Evolutionary conservation across 192 early-diverging fungal genomes (phyloP), one percentile per base, ranked within the genome.

Genomic region (Phycomyces blakesleeanus): DNA sequence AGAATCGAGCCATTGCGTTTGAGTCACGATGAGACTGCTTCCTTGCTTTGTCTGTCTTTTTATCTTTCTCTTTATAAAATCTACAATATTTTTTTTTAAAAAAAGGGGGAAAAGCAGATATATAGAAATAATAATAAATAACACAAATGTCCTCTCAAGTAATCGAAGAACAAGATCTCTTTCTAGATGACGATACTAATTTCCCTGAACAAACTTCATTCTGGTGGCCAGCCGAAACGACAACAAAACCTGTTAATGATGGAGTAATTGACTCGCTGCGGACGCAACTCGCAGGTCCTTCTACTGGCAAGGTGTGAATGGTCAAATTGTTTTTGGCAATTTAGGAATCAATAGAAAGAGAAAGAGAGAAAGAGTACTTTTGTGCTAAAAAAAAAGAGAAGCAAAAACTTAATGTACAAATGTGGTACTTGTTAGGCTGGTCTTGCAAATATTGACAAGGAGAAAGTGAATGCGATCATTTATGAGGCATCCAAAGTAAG

Each of bases 401-500:
- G n/a, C n/a, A n/a, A n/a, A n/a, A n/a, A n/a, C n/a, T n/a, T n/a
- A n/a, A n/a, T n/a, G n/a, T n/a, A n/a, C n/a, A n/a, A n/a, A n/a
- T n/a, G n/a, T 16, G 14, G 24, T 16, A 51, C 10, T n/a, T 18
- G n/a, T 15, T 38, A 67, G 66, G 82, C 79, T 8, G 83, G 83
- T 5, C 56, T 82, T 26, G 63, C 79, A 11, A 29, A 40, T 21
- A 59, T 79, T 1, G 74, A 81, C 59, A 80, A 75, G 44, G 70
- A 78, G 6, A 74, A 75, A 59, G 71, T 87, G 20, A 74, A 83
- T 62, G 50, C 68, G 25, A 75, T 86, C 27, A 82, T 88, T 24
- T 83, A 82, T 51, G 86, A 87, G 44, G 66, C 72, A 10, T 83
- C 86, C 12, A 85, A 85, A 64, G 82, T 83, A 65, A 25, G 47